A percentile compares a stretch with the other conserved stretches of the same genome.
These are phyloP conservation scores for Pestalotiopsis sp. DNA, from an alignment of 2,329 filamentous ascomycete genomes.

Conservation along the genomic window DNA sequence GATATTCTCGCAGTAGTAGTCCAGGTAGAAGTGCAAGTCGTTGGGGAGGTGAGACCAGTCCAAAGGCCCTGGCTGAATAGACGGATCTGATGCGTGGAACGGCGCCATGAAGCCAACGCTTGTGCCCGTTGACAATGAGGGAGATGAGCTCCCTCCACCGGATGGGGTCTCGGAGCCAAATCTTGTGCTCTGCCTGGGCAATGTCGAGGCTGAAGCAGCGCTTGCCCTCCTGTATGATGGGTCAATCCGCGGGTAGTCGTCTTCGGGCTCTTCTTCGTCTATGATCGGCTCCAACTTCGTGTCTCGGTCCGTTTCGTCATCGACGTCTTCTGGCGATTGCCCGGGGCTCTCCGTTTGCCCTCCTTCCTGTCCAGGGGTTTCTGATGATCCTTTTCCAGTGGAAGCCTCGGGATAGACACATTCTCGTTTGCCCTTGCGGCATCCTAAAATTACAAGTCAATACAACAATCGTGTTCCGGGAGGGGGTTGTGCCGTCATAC, in stretches of 20 bases:
- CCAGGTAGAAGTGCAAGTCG: constrained; percentile 76
- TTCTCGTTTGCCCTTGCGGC: constrained; percentile 86
- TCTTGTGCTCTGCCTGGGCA: constrained; percentile 37
- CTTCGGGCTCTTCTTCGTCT: constrained; percentile 53
- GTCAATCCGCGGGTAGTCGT: constrained; percentile 24
- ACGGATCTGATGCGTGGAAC: constrained; percentile 30
- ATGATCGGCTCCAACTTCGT: constrained; percentile 51
- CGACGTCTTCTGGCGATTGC: constrained; percentile 56
- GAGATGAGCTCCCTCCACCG: constrained; percentile 49
- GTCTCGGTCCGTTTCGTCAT: constrained; percentile 42
- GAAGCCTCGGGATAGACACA: constrained; percentile 83
- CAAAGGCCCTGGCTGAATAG: constrained; percentile 24
- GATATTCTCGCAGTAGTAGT: constrained; percentile 76
- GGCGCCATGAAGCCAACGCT: constrained; percentile 35
- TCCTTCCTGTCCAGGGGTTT: constrained; percentile 38
- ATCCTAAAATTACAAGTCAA: constrained; percentile 57
- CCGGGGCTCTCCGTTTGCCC: constrained; percentile 47
- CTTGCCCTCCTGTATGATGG: constrained; percentile 34
- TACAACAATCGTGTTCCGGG: constrained; percentile 2
- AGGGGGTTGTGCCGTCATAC: constrained; percentile 41
- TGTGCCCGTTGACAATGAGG: constrained; percentile 49
- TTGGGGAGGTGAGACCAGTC: constrained; percentile 62
- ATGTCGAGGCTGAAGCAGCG: constrained; percentile 37
- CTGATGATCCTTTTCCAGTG: constrained; percentile 38
- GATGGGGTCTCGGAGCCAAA: constrained; percentile 56